Evolutionary conservation across 495 filamentous ascomycete species (phyloP), one percentile per base, ranked within the genome.

Genomic region (Podospora comata): DNA sequence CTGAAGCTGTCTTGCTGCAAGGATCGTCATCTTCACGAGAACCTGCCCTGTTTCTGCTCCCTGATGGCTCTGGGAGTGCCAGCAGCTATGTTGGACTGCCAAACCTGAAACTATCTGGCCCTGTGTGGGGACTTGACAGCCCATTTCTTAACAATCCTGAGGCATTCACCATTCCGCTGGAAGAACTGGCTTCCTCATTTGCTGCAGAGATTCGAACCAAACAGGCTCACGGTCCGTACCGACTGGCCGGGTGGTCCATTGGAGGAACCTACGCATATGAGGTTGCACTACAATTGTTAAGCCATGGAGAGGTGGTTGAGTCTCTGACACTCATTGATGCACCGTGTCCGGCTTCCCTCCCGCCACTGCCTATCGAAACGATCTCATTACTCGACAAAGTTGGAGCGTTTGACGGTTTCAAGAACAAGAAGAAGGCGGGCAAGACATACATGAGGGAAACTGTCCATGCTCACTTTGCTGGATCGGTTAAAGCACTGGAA

Each of bases 181-280:
- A 73, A 26, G 74, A 75, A 7, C 65, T 84, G 16, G 75, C 76
- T 0, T 61, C 71, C 1, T 65, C 67, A 9, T 90, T 82, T 65
- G 67, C 85, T 9, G 32, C 60, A 2, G 86, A 85, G 66, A 84
- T 91, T 44, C 77, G 79, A 18, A 77, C 78, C 0, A 77, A 81
- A 15, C 86, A 86, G 69, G 82, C 85, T 1, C 39, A 72, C 1
- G 89, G 88, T 0, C 88, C 89, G 0, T 91, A 90, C 66, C 62
- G 78, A 56, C 67, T 91, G 5, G 86, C 83, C 26, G 89, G 89
- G 18, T 94, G 91, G 91, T 91, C 89, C 20, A 89, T 89, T 15
- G 91, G 91, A 62, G 91, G 91, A 32, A 88, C 90, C 57, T 85
- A 90, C 70, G 91, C 91, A 7, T 94, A 88, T 73, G 89, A 91